Evolutionary conservation across 768 basidiomycete species (phyloP).

Genomic region (Suillus sp.): DNA sequence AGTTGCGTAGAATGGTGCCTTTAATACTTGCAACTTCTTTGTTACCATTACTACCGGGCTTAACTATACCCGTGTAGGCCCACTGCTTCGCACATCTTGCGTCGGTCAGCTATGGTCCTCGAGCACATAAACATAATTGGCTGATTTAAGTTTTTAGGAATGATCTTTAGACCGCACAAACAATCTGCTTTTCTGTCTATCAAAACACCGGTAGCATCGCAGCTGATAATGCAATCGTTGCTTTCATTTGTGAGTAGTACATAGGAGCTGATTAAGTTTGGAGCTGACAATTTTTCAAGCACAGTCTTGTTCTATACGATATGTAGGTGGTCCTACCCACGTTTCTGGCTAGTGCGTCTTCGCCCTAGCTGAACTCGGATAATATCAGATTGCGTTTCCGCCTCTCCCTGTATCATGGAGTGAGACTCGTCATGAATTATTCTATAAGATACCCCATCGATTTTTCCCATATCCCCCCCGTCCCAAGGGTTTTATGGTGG

Average conservation of each 20-base stretch:
- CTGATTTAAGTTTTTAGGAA: constrained; percentile 41
- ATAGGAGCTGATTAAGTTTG: no score
- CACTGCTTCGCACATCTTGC: constrained; percentile 50
- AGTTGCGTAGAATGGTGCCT: constrained; percentile 48
- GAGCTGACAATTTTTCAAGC: constrained; percentile 8
- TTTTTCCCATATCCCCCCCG: constrained; percentile 44
- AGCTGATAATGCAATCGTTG: constrained; percentile 47
- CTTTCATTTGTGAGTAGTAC: constrained; percentile 43
- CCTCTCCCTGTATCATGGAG: constrained; percentile 42
- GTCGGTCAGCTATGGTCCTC: constrained; percentile 35
- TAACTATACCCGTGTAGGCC: constrained; percentile 48
- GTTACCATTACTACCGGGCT: constrained; percentile 52
- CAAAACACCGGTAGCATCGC: constrained; percentile 25
- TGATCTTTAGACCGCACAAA: constrained; percentile 43
- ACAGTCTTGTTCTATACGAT: constrained; percentile 36
- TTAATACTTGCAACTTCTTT: constrained; percentile 58
- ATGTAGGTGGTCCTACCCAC: constrained; percentile 21
- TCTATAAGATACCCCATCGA: constrained; percentile 39
- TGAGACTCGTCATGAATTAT: neutral
- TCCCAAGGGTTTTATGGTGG: constrained; percentile 42
- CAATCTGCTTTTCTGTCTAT: constrained; percentile 38
- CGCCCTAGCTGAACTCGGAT: neutral
- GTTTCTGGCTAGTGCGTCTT: neutral
- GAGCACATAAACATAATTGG: constrained; percentile 27
- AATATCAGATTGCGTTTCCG: constrained; percentile 38